A percentile compares a stretch with the other conserved stretches of the same genome.
phyloP scores from a whole-genome alignment of 257 asterid genomes.

The Lycium ferocissimum region DNA sequence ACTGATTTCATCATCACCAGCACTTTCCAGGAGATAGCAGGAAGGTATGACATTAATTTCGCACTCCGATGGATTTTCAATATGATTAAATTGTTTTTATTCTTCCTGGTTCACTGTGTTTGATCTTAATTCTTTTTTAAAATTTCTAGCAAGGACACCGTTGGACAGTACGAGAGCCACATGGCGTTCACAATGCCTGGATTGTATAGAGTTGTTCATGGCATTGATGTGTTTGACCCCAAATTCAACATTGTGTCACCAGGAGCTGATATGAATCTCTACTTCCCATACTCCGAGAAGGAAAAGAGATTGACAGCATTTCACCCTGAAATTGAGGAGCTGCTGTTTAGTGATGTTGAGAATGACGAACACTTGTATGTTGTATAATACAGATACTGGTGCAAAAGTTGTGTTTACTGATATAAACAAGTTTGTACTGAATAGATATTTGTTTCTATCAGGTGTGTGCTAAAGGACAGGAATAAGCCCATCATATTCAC shows the following conservation, averaged over 20 bases:
- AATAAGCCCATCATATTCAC: constrained; percentile 88
- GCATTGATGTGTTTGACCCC: constrained; percentile 91
- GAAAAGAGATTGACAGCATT: constrained; percentile 73
- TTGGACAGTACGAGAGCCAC: constrained; percentile 98
- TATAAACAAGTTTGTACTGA: neutral
- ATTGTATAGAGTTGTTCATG: constrained; percentile 88
- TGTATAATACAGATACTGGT: neutral
- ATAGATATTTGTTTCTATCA: constrained; percentile 25
- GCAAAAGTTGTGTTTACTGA: neutral
- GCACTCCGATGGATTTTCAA: neutral
- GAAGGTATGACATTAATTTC: constrained; percentile 58
- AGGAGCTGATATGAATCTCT: constrained; percentile 80
- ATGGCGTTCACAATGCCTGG: constrained; percentile 98
- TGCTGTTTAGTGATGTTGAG: constrained; percentile 79
- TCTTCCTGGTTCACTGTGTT: neutral
- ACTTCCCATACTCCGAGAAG: constrained; percentile 71
- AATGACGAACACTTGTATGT: constrained; percentile 88
- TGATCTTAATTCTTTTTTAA: neutral
- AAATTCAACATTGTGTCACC: constrained; percentile 99
- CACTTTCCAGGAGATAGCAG: constrained; percentile 98
- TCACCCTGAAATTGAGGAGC: constrained; percentile 84
- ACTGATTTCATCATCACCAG: constrained; percentile 98
- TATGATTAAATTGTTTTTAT: neutral
- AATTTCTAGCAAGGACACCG: constrained; percentile 81
- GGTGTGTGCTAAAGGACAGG: constrained; percentile 87